phyloP scores from a whole-genome alignment of 352 stramenopile species.

The Globisporangium barbulae region DNA sequence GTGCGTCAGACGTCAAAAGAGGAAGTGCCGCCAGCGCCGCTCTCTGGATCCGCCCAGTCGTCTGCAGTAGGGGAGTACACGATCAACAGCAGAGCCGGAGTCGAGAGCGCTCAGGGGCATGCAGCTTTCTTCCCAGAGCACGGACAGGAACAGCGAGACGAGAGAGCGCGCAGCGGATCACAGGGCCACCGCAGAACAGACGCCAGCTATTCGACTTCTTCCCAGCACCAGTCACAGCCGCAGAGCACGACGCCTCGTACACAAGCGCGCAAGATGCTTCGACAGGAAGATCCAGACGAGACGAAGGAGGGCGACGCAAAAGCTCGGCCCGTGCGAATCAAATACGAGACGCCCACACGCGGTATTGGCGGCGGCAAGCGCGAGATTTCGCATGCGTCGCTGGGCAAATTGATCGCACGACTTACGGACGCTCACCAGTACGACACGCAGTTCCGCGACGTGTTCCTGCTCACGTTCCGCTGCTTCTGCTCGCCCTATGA shows the following conservation, averaged over 20 bases:
- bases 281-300: conserved; percentile 7
- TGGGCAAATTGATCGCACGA: conserved; percentile 79
- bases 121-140: neutral
- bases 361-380: conserved; percentile 57
- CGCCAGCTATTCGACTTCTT: neutral
- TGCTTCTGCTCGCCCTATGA: conserved; percentile 84
- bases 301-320: conserved; percentile 20
- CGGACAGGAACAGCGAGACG: neutral
- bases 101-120: neutral
- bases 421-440: conserved; percentile 85
- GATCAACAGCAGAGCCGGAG: conserved; percentile 4
- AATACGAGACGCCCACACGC: conserved; percentile 63
- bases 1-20: conserved; percentile 14
- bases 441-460: conserved; percentile 82
- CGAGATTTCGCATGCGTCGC: conserved; percentile 84
- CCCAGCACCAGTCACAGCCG: conserved; percentile 1
- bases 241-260: conserved; percentile 20
- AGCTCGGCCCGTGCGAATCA: conserved; percentile 57
- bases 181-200: conserved; percentile 3
- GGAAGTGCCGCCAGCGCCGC: neutral
- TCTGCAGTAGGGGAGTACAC: conserved; percentile 3
- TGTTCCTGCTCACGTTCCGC: conserved; percentile 81
- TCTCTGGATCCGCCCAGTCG: neutral
- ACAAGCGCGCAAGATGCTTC: conserved; percentile 20
- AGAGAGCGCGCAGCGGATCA: conserved; percentile 10